Conservation (phyloP, 1,139 yeast species). For the Spathaspora sp. region DNA sequence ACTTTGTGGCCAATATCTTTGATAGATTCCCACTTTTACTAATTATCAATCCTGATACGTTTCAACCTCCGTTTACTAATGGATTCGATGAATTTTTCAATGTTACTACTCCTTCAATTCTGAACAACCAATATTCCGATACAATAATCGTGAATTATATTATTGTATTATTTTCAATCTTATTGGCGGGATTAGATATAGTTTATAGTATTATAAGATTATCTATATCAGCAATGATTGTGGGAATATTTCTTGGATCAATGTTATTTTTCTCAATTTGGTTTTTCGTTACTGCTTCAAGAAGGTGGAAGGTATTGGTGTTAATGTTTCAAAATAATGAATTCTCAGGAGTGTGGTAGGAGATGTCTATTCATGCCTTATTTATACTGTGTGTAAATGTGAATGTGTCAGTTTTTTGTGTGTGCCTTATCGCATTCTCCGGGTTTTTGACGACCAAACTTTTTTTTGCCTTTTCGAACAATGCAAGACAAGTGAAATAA, state of each 20-base stretch:
- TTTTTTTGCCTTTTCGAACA: background rate
- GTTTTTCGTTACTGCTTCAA: constrained; percentile 13
- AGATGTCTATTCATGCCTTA: background rate
- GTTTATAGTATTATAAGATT: constrained; percentile 20
- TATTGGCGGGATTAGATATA: constrained; percentile 21
- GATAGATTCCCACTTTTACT: constrained; percentile 19
- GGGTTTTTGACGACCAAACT: constrained; percentile 1
- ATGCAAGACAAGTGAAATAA: background rate
- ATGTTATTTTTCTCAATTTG: constrained; percentile 13
- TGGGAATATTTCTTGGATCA: constrained; percentile 16
- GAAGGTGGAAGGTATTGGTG: constrained; percentile 16
- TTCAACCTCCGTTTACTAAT: constrained; percentile 29
- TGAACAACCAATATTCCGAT: constrained; percentile 8
- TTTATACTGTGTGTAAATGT: background rate
- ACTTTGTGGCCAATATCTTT: constrained; percentile 16
- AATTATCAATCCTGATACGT: constrained; percentile 26
- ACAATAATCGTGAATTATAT: constrained; percentile 6
- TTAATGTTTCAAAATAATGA: constrained; percentile 13
- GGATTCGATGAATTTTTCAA: constrained; percentile 17
- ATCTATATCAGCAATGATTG: constrained; percentile 16
- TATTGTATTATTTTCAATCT: constrained; percentile 9
- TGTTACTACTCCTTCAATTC: constrained; percentile 10
- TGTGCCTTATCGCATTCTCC: background rate
- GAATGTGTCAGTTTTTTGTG: background rate
- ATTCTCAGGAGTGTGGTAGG: constrained; percentile 12